phyloP scores from a whole-genome alignment of 2,329 filamentous ascomycete genomes.

The Fusarium proliferatum region DNA sequence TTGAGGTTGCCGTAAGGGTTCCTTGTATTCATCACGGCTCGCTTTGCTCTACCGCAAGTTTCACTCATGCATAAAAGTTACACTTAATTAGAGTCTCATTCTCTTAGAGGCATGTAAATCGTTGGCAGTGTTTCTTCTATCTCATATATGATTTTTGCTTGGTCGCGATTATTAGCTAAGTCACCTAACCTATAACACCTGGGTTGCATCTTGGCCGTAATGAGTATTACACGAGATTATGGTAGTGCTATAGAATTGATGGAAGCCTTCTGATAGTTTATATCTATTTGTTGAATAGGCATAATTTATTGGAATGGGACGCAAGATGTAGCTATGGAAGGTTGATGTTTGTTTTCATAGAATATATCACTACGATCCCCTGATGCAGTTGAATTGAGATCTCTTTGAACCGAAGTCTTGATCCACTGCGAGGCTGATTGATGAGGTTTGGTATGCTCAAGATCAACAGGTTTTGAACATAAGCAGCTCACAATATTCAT shows the following conservation, averaged over 20 bases:
- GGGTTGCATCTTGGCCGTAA: accelerated
- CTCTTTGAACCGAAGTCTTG: accelerated
- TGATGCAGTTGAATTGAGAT: too few species aligned
- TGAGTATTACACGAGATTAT: accelerated
- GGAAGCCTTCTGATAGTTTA: accelerated
- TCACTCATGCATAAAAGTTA: too few species aligned
- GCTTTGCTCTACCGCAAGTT: neutral
- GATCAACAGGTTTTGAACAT: neutral
- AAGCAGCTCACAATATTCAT: accelerated
- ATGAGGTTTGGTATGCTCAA: too few species aligned
- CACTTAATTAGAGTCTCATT: neutral
- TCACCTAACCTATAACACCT: neutral
- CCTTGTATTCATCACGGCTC: neutral
- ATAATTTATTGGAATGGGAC: accelerated
- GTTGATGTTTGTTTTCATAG: too few species aligned
- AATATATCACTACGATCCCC: too few species aligned
- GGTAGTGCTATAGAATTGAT: neutral
- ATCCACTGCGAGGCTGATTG: accelerated
- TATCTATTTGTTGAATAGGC: accelerated
- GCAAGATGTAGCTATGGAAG: accelerated
- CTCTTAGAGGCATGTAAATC: neutral
- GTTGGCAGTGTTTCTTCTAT: neutral
- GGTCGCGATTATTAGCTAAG: too few species aligned
- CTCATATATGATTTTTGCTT: neutral
- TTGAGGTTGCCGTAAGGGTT: too few species aligned